These are phyloP conservation scores for Pistacia integerrima DNA, from an alignment of 345 rosid species.

Conservation along the genomic window DNA sequence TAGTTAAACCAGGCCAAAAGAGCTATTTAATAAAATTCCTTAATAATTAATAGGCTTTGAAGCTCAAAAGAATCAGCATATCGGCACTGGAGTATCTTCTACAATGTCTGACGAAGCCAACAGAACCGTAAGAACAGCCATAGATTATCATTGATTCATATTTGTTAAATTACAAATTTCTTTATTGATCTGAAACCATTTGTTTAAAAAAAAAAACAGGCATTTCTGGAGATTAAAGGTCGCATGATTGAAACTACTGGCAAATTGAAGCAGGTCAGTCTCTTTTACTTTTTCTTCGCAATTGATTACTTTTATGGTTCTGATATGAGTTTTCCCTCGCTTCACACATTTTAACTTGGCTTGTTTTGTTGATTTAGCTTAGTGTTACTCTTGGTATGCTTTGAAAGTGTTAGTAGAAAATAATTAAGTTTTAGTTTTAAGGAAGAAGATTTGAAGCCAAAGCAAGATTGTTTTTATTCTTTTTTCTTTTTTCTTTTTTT, in stretches of 20 bases:
- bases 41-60: too few relatives aligned
- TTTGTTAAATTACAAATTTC: background rate
- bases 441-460: too few relatives aligned
- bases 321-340: too few relatives aligned
- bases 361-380: background rate
- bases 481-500: too few relatives aligned
- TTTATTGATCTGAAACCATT: background rate
- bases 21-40: too few relatives aligned
- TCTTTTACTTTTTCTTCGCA: background rate
- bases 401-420: too few relatives aligned
- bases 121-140: slow-evolving; percentile 35
- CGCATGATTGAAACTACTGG: slow-evolving; percentile 71
- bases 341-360: too few relatives aligned
- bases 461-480: background rate
- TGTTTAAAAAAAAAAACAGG: slow-evolving; percentile 30
- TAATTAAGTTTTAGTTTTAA: too few relatives aligned
- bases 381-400: background rate
- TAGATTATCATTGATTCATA: background rate
- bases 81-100: background rate
- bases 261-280: slow-evolving; percentile 62
- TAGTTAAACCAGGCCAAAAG: too few relatives aligned
- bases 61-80: background rate
- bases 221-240: slow-evolving; percentile 63
- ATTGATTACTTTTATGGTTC: too few relatives aligned
- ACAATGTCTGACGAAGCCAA: slow-evolving; percentile 60